Evolutionary conservation across 2,329 filamentous ascomycete genomes (phyloP), one percentile per base, ranked within the genome.

Genomic region (Metarhizium humberi): DNA sequence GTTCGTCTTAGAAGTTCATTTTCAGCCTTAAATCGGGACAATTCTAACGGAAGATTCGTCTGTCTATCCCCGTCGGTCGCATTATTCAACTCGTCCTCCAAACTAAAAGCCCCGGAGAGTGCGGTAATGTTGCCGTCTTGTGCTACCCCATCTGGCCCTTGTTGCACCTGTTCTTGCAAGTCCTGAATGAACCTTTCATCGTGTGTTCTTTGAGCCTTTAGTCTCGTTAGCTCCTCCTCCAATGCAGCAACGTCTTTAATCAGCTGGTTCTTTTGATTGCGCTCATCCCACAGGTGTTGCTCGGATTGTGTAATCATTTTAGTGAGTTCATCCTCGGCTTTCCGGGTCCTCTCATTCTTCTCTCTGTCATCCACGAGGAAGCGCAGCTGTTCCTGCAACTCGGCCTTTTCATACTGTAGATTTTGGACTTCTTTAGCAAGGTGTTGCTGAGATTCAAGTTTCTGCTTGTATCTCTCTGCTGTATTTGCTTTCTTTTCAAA

Each of bases 401-500:
- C 76, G 38, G 78, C 75, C 57, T 78, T 75, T 61, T 81, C 79
- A 56, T 78, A 78, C 55, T 78, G 75, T 6, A 85, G 71, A 38
- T 76, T 74, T 53, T 78, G 73, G 50, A 82, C 76, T 60, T 85
- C 80, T 54, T 74, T 77, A 57, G 80, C 79, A 38, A 83, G 69
- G 18, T 75, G 71, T 55, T 78, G 79, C 62, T 80, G 76, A 14
- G 75, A 74, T 63, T 83, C 80, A 14, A 86, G 73, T 67, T 86
- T 85, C 65, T 83, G 80, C 66, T 81, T 80, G 64, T 81, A 80
- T 55, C 82, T 75, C 54, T 85, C 82, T 7, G 79, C 80, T 54
- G 76, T 81, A 60, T 86, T 86, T 57, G 82, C 82, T 61, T 82
- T 84, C 64, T 82, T 82, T 52, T 77, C 74, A 13, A 85, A 71